Percentiles rank a stretch among this genome's conserved stretches.
These are phyloP conservation scores for Scheffersomyces stambukii DNA, from an alignment of 1,139 yeast species.

Conservation along the genomic window DNA sequence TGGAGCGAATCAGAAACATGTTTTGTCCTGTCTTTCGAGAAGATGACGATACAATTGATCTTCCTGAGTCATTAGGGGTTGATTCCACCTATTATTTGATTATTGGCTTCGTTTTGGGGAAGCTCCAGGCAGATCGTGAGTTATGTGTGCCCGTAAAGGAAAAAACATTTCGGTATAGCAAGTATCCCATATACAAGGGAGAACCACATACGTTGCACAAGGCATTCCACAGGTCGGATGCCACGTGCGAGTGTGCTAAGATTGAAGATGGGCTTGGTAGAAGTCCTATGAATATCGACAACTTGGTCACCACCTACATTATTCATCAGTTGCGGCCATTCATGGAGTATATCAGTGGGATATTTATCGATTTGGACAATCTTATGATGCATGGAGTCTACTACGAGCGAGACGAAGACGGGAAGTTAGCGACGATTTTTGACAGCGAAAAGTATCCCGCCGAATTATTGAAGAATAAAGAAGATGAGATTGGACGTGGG, in stretches of 20 bases:
- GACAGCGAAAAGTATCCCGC: conserved; percentile 27
- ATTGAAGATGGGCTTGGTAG: conserved; percentile 22
- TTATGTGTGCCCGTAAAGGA: conserved; percentile 37
- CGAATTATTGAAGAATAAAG: conserved; percentile 11
- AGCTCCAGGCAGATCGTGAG: conserved; percentile 36
- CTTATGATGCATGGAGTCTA: conserved; percentile 38
- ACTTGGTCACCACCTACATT: conserved; percentile 32
- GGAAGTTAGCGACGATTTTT: conserved; percentile 22
- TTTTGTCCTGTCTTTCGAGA: conserved; percentile 22
- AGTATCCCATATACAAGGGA: conserved; percentile 37
- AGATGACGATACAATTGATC: conserved; percentile 14
- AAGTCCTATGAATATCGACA: conserved; percentile 24
- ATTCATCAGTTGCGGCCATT: conserved; percentile 35
- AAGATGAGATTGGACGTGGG: conserved; percentile 9
- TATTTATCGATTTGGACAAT: conserved; percentile 23
- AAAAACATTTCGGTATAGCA: conserved; percentile 17
- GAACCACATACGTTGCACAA: conserved; percentile 34
- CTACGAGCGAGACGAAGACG: conserved; percentile 17
- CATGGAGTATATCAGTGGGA: conserved; percentile 20
- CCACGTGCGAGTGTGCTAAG: conserved; percentile 21
- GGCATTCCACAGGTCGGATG: conserved; percentile 22
- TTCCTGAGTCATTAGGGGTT: too few species aligned
- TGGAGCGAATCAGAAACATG: conserved; percentile 18
- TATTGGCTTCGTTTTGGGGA: conserved; percentile 33
- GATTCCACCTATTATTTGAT: conserved; percentile 30